Conservation (phyloP, 495 filamentous ascomycete species). For the Corynascus novoguineensis region DNA sequence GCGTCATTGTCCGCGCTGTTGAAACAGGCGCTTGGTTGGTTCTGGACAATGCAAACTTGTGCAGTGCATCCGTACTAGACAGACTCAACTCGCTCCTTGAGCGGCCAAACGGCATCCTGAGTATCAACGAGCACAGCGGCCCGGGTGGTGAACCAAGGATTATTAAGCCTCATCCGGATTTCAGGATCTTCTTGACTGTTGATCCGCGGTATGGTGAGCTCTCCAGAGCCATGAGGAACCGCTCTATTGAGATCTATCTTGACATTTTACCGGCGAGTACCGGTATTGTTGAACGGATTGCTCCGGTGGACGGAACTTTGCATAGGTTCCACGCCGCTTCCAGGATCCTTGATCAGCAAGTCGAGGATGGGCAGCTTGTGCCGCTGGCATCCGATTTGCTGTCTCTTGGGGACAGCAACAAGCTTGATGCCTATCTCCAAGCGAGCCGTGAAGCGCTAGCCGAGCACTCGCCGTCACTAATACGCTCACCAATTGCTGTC, state of each 20-base stretch:
- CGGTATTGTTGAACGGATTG: constrained; percentile 24
- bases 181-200: constrained; percentile 90
- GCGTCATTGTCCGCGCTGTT: constrained; percentile 79
- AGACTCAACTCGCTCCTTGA: constrained; percentile 92
- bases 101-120: constrained; percentile 70
- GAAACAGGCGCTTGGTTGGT: constrained; percentile 87
- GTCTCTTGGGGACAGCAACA: constrained; percentile 32
- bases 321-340: constrained; percentile 33
- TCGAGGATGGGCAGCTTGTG: constrained; percentile 18
- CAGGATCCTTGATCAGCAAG: constrained; percentile 11
- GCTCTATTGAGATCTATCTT: constrained; percentile 85
- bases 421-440: constrained; percentile 28
- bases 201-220: constrained; percentile 91
- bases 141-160: constrained; percentile 75
- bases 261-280: constrained; percentile 28
- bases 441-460: constrained; percentile 11
- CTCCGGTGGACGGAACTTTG: constrained; percentile 41
- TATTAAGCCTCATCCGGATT: constrained; percentile 76
- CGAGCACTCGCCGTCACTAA: constrained; percentile 9
- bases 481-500: constrained; percentile 17
- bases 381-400: constrained; percentile 33
- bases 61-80: constrained; percentile 89
- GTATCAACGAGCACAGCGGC: constrained; percentile 84
- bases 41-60: constrained; percentile 95
- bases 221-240: constrained; percentile 93